Evolutionary conservation across 2,329 filamentous ascomycete genomes (phyloP), one percentile per base, ranked within the genome.

Genomic region (Chaetothyriales sp.): DNA sequence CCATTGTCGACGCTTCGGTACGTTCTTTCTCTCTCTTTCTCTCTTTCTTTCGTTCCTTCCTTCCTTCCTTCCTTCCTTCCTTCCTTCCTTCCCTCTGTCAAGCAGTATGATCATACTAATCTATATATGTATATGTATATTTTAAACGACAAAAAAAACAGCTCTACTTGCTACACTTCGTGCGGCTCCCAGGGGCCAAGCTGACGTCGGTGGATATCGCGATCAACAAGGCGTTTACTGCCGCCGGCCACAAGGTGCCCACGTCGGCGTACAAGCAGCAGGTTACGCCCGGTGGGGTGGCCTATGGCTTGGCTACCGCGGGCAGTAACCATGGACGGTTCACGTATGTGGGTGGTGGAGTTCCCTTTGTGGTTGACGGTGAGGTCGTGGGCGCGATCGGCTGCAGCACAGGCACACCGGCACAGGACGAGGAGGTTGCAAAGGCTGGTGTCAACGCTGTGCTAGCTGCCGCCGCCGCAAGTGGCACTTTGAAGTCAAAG

Each of bases 161-260:
- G 68, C 55, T 64, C 12, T 68, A 49, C 66, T 68, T 51, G 64
- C 70, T 28, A 60, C 68, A 45, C 66, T 68, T 47, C 65, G 66
- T 73, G 73, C 18, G 63, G 63, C 50, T 68, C 70, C 57, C 77
- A 75, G 49, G 72, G 74, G 49, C 74, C 73, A 58, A 71, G 68
- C 51, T 76, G 75, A 43, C 76, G 75, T 59, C 69, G 80, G 59
- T 62, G 78, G 58, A 62, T 71, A 63, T 77, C 78, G 61, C 75
- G 18, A 62, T 65, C 48, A 63, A 67, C 54, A 67, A 78, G 55
- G 75, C 75, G 15, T 78, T 76, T 60, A 78, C 75, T 2, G 75
- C 75, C 2, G 73, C 75, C 1, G 75, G 75, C 15, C 75, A 78
- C 62, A 65, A 69, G 18, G 63, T 68, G 3, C 73, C 74, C 0